phyloP scores from a whole-genome alignment of 78 protist genomes.

The Thecamonas trahens region DNA sequence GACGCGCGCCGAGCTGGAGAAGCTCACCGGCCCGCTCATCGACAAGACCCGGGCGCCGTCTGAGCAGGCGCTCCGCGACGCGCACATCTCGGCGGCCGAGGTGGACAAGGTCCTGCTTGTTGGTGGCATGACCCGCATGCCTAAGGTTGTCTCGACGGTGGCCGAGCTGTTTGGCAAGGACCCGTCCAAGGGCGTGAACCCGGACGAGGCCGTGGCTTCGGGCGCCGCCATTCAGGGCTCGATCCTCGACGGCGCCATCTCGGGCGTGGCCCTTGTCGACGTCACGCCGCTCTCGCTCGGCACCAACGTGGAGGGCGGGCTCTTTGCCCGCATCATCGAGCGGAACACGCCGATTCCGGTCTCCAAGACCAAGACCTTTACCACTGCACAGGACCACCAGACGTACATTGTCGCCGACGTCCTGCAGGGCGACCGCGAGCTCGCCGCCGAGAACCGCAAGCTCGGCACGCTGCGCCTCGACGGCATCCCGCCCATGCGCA shows the following conservation, averaged over 20 bases:
- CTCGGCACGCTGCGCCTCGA: conserved; percentile 85
- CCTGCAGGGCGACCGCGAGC: conserved; percentile 93
- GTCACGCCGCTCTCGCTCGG: conserved; percentile 79
- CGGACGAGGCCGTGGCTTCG: conserved; percentile 99
- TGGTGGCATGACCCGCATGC: conserved; percentile 98
- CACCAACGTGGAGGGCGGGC: conserved; percentile 70
- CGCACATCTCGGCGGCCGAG: conserved; percentile 61
- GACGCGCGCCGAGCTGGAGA: conserved; percentile 81
- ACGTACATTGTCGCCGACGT: conserved; percentile 91
- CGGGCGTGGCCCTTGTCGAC: conserved; percentile 54
- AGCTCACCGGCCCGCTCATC: conserved; percentile 66
- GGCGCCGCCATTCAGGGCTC: conserved; percentile 99
- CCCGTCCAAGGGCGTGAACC: conserved; percentile 96
- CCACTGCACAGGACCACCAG: conserved; percentile 97
- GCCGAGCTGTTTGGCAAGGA: conserved; percentile 68
- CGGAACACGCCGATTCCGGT: conserved; percentile 91
- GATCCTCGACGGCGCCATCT: conserved; percentile 79
- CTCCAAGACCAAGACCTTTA: conserved; percentile 82
- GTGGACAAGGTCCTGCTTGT: conserved; percentile 94
- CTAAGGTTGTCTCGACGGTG: conserved; percentile 85
- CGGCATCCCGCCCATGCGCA: conserved; percentile 89
- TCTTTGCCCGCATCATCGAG: conserved; percentile 81
- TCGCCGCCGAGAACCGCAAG: conserved; percentile 87
- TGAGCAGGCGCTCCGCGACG: conserved; percentile 67
- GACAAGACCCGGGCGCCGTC: conserved; percentile 84